phyloP scores from a whole-genome alignment of 495 filamentous ascomycete species.

The Talaromyces ruber region DNA sequence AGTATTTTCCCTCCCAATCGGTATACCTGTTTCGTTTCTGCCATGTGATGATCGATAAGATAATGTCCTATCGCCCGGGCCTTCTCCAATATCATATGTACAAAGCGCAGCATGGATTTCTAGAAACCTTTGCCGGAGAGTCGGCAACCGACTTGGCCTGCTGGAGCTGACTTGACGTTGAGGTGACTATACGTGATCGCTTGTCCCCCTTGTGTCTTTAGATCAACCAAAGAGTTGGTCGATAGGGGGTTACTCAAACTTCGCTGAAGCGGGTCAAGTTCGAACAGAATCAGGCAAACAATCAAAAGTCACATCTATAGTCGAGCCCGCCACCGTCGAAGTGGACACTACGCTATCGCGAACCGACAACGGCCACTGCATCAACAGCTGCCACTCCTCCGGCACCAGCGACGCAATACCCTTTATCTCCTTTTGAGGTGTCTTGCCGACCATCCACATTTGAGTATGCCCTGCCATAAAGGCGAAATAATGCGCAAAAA shows the following conservation, averaged over 20 bases:
- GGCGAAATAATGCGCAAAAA: conserved; percentile 35
- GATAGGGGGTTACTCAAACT: neutral
- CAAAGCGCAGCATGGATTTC: neutral
- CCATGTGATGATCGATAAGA: neutral
- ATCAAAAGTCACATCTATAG: neutral
- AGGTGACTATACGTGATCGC: neutral
- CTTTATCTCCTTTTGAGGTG: conserved; percentile 23
- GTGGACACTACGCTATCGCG: neutral
- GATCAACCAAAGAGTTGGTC: neutral
- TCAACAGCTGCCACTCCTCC: neutral
- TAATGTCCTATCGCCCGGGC: neutral
- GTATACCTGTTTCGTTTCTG: neutral
- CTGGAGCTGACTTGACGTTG: neutral
- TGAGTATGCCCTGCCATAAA: conserved; percentile 16
- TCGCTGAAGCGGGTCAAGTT: neutral
- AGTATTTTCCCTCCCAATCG: neutral
- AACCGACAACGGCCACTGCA: neutral
- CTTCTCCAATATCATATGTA: neutral
- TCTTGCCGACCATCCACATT: conserved; percentile 29
- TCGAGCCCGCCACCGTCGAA: neutral
- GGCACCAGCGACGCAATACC: neutral
- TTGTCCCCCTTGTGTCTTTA: neutral
- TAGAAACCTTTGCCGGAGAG: neutral
- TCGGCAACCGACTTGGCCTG: neutral
- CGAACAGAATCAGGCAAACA: neutral